phyloP scores from a whole-genome alignment of 192 early-diverging fungal genomes.

The Coemansia sp. region DNA sequence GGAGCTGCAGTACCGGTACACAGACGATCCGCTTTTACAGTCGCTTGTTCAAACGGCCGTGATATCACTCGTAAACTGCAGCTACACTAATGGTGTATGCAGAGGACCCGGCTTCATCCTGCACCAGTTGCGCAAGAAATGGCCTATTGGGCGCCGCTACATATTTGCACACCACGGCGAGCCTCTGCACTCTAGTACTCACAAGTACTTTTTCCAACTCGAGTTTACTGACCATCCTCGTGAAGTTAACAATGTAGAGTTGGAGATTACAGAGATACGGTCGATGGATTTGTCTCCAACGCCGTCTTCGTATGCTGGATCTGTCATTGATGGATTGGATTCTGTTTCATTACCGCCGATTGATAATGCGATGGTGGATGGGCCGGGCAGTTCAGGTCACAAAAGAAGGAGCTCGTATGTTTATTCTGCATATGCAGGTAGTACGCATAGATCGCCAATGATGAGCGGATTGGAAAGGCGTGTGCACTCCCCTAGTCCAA shows the following conservation, averaged over 20 bases:
- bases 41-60: slow-evolving; percentile 34
- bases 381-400: neutral
- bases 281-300: slow-evolving; percentile 24
- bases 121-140: slow-evolving; percentile 48
- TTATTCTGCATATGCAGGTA: neutral
- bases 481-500: neutral
- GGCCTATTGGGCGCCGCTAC: slow-evolving; percentile 46
- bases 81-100: slow-evolving; percentile 36
- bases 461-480: too few relatives aligned
- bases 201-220: slow-evolving; percentile 52
- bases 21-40: slow-evolving; percentile 26
- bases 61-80: slow-evolving; percentile 46
- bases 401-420: neutral
- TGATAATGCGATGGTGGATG: slow-evolving; percentile 16
- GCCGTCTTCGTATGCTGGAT: slow-evolving; percentile 38
- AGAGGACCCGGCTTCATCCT: slow-evolving; percentile 45
- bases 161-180: slow-evolving; percentile 49
- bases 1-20: slow-evolving; percentile 36
- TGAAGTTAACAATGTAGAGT: too few relatives aligned
- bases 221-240: slow-evolving; percentile 39
- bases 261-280: slow-evolving; percentile 42
- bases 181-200: slow-evolving; percentile 43
- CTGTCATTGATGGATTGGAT: slow-evolving; percentile 45
- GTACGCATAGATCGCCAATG: neutral
- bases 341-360: slow-evolving; percentile 35